These are phyloP conservation scores for Trichosanthes cucumerina DNA, from an alignment of 306 rosid genomes.

Conservation along the genomic window DNA sequence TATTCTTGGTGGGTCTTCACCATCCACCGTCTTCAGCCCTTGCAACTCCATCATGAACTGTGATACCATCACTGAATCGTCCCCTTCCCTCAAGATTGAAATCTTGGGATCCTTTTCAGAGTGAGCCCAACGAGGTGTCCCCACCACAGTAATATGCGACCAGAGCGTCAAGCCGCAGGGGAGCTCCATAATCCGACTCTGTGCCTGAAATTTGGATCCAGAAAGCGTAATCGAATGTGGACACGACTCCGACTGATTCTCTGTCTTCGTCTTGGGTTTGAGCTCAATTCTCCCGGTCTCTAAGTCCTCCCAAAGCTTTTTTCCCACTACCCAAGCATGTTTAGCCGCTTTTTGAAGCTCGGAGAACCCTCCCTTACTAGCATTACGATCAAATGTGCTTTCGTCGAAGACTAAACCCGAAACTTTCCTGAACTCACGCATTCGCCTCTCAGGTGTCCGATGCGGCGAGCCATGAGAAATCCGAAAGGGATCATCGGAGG, in stretches of 20 bases:
- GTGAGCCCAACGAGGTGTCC: conserved; percentile 84
- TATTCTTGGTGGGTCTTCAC: conserved; percentile 87
- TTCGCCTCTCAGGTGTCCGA: conserved; percentile 23
- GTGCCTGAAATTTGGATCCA: conserved; percentile 40
- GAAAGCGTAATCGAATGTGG: conserved; percentile 49
- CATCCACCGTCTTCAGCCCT: conserved; percentile 81
- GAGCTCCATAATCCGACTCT: conserved; percentile 43
- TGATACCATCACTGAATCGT: conserved; percentile 65
- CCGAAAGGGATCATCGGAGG: conserved; percentile 21
- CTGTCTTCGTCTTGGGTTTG: conserved; percentile 11
- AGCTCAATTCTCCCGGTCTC: conserved; percentile 33
- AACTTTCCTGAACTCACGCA: conserved; percentile 38
- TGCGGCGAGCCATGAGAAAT: conserved; percentile 16
- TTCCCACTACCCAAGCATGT: conserved; percentile 65
- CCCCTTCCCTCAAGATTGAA: conserved; percentile 55
- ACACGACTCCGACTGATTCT: conserved; percentile 54
- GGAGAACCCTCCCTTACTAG: conserved; percentile 25
- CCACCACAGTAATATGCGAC: conserved; percentile 89
- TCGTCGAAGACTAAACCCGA: conserved; percentile 59
- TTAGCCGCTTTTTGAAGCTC: conserved; percentile 54
- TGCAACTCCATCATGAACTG: conserved; percentile 94
- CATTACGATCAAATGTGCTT: conserved; percentile 21
- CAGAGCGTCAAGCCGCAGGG: conserved; percentile 83
- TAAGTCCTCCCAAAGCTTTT: conserved; percentile 57
- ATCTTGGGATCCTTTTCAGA: conserved; percentile 67